A percentile compares a stretch with the other conserved stretches of the same genome.
Evolutionary conservation across 78 protist genomes (phyloP).

Genomic region (Polysphondylium violaceum): DNA sequence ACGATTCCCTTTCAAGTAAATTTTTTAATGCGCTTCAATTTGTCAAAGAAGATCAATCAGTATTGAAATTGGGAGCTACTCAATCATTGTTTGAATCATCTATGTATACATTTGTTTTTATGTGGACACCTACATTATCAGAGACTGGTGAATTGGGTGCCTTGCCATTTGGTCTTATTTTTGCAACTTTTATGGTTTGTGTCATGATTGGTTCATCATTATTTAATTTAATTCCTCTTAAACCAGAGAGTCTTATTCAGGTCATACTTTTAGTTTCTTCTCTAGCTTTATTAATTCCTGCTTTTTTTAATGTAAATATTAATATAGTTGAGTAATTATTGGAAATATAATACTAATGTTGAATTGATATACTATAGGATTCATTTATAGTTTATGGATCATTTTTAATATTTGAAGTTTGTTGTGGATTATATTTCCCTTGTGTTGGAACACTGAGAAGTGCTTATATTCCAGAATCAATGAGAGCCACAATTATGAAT

Average conservation of each 20-base stretch:
- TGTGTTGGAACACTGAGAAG: constrained; percentile 80
- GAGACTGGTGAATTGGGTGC: background rate
- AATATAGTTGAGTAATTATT: background rate
- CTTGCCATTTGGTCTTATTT: constrained; percentile 91
- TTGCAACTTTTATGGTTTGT: constrained; percentile 92
- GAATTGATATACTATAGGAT: background rate
- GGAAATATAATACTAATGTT: background rate
- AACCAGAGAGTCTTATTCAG: constrained; percentile 22
- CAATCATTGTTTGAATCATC: constrained; percentile 94
- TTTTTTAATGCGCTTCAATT: constrained; percentile 16
- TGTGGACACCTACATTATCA: constrained; percentile 95
- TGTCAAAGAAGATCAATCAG: constrained; percentile 2
- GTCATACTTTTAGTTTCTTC: constrained; percentile 17
- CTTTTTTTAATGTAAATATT: background rate
- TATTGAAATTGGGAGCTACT: constrained; percentile 76
- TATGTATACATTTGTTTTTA: constrained; percentile 96
- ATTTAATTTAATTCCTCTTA: constrained; percentile 2
- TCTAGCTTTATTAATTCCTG: constrained; percentile 26
- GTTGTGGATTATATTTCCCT: constrained; percentile 94
- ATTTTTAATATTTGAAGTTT: constrained; percentile 90
- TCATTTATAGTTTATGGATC: constrained; percentile 30
- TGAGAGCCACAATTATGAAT: constrained; percentile 91
- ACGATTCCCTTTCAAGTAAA: background rate
- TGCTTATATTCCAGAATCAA: constrained; percentile 88
- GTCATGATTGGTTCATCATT: constrained; percentile 91